These are phyloP conservation scores for Penicillium expansum DNA, from an alignment of 2,329 filamentous ascomycete genomes.

Conservation along the genomic window DNA sequence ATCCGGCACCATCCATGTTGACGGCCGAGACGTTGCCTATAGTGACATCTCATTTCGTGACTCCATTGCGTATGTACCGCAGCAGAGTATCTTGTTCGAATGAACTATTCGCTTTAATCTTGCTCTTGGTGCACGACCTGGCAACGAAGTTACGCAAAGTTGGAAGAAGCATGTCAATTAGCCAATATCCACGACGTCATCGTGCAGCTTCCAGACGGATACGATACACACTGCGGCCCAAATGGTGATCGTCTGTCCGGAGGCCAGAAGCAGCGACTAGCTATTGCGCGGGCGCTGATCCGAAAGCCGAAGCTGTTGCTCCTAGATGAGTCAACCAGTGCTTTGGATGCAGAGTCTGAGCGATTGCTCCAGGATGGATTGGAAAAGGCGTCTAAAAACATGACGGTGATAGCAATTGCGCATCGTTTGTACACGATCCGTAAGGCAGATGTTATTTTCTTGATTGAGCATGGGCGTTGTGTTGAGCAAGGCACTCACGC, in stretches of 20 bases:
- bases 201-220: conserved; percentile 58
- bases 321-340: conserved; percentile 59
- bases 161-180: conserved; percentile 62
- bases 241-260: conserved; percentile 52
- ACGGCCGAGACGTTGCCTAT: conserved; percentile 46
- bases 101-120: conserved; percentile 48
- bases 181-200: conserved; percentile 71
- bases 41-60: conserved; percentile 41
- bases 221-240: conserved; percentile 51
- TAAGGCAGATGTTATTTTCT: conserved; percentile 73
- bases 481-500: conserved; percentile 61
- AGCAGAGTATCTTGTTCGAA: conserved; percentile 47
- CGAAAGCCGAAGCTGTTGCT: conserved; percentile 54
- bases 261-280: conserved; percentile 58
- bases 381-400: conserved; percentile 26
- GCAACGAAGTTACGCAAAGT: conserved; percentile 55
- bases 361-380: conserved; percentile 44
- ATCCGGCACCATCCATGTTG: conserved; percentile 52
- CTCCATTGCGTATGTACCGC: conserved; percentile 46
- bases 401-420: conserved; percentile 41
- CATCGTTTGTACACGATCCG: conserved; percentile 50
- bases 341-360: conserved; percentile 55
- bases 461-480: conserved; percentile 65
- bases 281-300: conserved; percentile 57
- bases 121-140: conserved; percentile 48